Evolutionary conservation across 441 rosid genomes (phyloP).

Genomic region (Macaranga tanarius): DNA sequence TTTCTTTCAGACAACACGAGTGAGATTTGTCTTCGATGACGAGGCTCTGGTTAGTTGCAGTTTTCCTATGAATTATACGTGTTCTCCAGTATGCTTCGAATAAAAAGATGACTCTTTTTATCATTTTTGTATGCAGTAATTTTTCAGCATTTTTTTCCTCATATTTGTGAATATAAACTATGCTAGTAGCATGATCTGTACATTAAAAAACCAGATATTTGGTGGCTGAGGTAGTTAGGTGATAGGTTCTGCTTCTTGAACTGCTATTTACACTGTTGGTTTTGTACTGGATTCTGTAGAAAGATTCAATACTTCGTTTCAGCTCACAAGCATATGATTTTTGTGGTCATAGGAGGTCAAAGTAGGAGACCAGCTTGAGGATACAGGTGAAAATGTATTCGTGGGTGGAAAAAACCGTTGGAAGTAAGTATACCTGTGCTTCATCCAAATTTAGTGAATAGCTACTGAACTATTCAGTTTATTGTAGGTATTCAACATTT

Average conservation of each 20-base stretch:
- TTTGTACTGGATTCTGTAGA: too few relatives aligned
- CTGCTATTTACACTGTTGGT: not conserved
- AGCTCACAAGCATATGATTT: not conserved
- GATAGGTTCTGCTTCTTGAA: not conserved
- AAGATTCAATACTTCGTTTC: not conserved
- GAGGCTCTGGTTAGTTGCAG: slow-evolving; percentile 62
- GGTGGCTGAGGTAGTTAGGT: not conserved
- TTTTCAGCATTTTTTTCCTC: not conserved
- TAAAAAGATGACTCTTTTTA: not conserved
- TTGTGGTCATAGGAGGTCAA: slow-evolving; percentile 56
- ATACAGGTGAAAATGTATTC: slow-evolving; percentile 71
- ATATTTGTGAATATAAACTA: not conserved
- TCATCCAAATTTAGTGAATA: slow-evolving; percentile 3
- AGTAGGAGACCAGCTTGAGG: slow-evolving; percentile 65
- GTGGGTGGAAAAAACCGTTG: slow-evolving; percentile 77
- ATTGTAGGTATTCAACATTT: slow-evolving; percentile 58
- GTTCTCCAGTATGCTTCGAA: not conserved
- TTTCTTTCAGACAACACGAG: slow-evolving; percentile 62
- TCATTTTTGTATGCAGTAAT: not conserved
- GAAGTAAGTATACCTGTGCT: slow-evolving; percentile 49
- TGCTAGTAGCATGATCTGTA: not conserved
- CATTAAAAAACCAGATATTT: not conserved
- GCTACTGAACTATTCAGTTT: slow-evolving; percentile 6
- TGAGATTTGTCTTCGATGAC: slow-evolving; percentile 65
- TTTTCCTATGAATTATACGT: slow-evolving; percentile 1